Percentiles rank a stretch among this genome's conserved stretches.
These are phyloP conservation scores for Ammopiptanthus mongolicus DNA, from an alignment of 306 rosid species.

Conservation along the genomic window DNA sequence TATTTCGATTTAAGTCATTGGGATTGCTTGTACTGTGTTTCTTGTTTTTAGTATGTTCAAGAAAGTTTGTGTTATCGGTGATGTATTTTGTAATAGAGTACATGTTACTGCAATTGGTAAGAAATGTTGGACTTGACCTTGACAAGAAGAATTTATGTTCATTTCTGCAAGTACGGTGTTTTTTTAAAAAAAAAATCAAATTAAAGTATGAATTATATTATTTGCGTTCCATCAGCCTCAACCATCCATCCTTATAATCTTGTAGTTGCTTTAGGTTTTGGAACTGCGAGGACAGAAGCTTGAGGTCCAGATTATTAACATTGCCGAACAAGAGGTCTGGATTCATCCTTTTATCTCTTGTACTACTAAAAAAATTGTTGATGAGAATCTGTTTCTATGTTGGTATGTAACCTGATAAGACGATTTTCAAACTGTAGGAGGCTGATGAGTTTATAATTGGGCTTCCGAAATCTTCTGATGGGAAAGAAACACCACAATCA, in stretches of 20 bases:
- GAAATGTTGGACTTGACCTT: background rate
- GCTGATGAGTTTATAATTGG: slow-evolving; percentile 89
- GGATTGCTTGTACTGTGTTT: background rate
- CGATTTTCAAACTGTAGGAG: slow-evolving; percentile 46
- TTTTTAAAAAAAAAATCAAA: too few relatives aligned
- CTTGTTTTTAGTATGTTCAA: background rate
- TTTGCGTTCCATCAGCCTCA: background rate
- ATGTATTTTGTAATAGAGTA: background rate
- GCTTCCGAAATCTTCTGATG: slow-evolving; percentile 73
- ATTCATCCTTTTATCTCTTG: background rate
- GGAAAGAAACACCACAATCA: slow-evolving; percentile 84
- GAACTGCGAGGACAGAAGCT: slow-evolving; percentile 85
- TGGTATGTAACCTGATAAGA: background rate
- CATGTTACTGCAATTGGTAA: background rate
- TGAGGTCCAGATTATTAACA: slow-evolving; percentile 59
- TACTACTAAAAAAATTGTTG: background rate
- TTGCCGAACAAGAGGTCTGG: slow-evolving; percentile 62
- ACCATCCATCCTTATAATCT: slow-evolving; percentile 9
- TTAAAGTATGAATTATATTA: background rate
- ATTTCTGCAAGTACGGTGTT: background rate
- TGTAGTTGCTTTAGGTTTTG: slow-evolving; percentile 53
- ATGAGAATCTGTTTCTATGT: background rate
- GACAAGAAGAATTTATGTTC: background rate
- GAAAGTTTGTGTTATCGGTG: background rate
- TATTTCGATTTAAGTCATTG: background rate